These are phyloP conservation scores for Straminergon stramineum DNA, from an alignment of 225 moss, liverwort and hornwort species.

Conservation along the genomic window DNA sequence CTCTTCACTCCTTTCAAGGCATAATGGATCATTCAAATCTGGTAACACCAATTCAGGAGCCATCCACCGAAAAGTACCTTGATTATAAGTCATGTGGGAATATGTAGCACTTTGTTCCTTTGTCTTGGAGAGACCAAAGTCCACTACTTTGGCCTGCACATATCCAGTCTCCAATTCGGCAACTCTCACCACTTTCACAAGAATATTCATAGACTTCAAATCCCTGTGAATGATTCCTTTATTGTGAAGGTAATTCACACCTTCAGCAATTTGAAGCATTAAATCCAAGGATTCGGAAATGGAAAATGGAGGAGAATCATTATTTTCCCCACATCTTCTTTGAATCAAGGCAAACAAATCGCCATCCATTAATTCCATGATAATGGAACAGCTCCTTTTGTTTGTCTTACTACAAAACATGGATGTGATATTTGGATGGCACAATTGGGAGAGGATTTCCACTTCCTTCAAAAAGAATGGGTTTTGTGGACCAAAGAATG, in stretches of 20 bases:
- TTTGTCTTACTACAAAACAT: not conserved
- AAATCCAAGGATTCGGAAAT: not conserved
- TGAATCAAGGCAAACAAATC: not conserved
- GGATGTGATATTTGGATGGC: not conserved
- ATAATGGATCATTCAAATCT: not conserved
- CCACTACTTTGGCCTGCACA: not conserved
- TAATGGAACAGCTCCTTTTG: not conserved
- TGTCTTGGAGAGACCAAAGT: not conserved
- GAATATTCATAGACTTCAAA: not conserved
- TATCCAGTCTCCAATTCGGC: not conserved
- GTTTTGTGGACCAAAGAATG: not conserved
- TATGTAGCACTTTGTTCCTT: not conserved
- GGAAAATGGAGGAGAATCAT: not conserved
- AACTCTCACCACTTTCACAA: not conserved
- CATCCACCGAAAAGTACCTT: not conserved
- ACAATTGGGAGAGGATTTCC: not conserved
- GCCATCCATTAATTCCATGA: not conserved
- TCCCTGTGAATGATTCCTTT: not conserved
- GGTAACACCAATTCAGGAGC: not conserved
- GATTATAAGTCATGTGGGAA: not conserved
- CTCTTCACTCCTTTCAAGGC: not conserved
- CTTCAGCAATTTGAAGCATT: not conserved
- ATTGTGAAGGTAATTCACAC: not conserved
- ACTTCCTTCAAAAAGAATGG: not conserved
- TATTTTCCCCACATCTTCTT: not conserved